Base-by-base conservation (phyloP, 2,329 filamentous ascomycete species). In the Aspergillus ibericus region DNA sequence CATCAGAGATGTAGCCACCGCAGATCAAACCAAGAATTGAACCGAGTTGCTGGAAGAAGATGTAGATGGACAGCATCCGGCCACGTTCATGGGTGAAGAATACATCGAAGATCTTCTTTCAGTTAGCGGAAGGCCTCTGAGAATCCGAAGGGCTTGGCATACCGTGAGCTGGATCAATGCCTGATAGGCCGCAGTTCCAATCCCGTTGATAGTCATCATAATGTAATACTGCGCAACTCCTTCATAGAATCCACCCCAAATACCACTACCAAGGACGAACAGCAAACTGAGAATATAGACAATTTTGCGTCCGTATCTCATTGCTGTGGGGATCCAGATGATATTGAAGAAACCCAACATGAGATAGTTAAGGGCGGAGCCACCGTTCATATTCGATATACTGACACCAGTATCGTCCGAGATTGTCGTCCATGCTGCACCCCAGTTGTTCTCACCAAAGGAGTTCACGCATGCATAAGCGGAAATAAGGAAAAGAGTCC, bases 371-470 rank as follows among this genome's bases (percentile, higher is more conserved):
- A 78, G 61, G 1, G 76, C 76, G 27, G 72, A 73, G 32, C 74
- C 75, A 6, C 74, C 75, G 56, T 77, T 77, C 72, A 78, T 74
- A 56, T 78, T 72, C n/a, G 66, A 70, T 22, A 78, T 55, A 1
- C 66, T 70, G 16, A 78, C 75, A 9, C 70, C 69, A 0, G 75
- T 77, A 6, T 78, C 73, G 1, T 70, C 62, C 8, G 74, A 72
- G n/a, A 78, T 73, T 10, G 72, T 71, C 0, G 75, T 77, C 75
- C 75, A 78, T 46, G 75, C 73, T 15, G 76, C 75, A n/a, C 76
- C 76, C 40, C 74, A 70, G 36, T 73, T 75, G 53, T 77, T 78
- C 56, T 78, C 75, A 13, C 75, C 75, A 56, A 73, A 77, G 1
- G 75, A 77, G 59, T 75, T 75, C 1, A 75, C 71, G 40, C 76